phyloP scores from a whole-genome alignment of 179 eudicot species.

The Beta macrorhiza region DNA sequence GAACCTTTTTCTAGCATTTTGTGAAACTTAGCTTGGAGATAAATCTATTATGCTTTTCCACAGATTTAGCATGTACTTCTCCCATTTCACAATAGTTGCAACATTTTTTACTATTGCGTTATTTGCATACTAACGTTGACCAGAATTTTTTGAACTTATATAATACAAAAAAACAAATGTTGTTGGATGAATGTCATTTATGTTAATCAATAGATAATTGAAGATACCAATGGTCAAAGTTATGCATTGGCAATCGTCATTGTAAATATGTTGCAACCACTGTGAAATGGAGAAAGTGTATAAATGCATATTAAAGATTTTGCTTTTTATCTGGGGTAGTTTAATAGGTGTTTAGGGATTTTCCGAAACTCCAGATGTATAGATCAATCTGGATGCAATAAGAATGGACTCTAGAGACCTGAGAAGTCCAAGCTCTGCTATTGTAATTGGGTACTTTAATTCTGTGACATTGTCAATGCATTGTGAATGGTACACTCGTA shows the following conservation, averaged over 20 bases:
- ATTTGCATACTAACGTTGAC: no score
- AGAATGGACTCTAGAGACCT: slow-evolving; percentile 6
- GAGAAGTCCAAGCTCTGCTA: not conserved
- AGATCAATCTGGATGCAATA: not conserved
- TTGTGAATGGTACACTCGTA: no score
- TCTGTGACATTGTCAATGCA: not conserved
- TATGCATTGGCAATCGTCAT: no score
- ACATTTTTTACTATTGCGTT: no score
- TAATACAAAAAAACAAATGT: no score
- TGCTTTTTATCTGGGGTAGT: not conserved
- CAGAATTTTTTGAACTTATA: no score
- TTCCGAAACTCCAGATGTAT: not conserved
- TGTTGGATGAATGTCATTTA: no score
- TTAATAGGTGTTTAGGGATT: not conserved
- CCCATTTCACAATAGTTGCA: no score
- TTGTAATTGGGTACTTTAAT: not conserved
- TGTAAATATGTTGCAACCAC: no score
- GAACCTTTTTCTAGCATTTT: not conserved
- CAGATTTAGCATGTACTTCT: not conserved
- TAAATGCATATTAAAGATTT: not conserved
- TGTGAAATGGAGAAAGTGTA: no score
- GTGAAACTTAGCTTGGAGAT: not conserved
- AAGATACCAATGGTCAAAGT: no score
- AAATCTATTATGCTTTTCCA: not conserved
- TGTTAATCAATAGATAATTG: no score